phyloP scores from a whole-genome alignment of 2,329 filamentous ascomycete genomes.

The Elsinoe arachidis region DNA sequence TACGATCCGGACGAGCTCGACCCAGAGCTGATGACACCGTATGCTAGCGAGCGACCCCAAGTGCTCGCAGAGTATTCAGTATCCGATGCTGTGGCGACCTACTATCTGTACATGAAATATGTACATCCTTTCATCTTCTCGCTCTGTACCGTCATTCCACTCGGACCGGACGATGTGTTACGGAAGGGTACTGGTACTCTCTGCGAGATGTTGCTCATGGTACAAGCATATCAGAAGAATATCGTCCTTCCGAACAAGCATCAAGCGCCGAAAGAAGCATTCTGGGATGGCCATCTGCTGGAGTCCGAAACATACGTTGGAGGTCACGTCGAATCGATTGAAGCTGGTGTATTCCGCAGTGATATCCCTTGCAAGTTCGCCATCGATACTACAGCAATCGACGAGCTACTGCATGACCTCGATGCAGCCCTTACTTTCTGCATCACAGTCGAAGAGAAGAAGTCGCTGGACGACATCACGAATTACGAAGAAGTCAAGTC shows the following conservation, averaged over 20 bases:
- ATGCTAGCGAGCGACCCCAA: constrained; percentile 80
- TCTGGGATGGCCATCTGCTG: constrained; percentile 92
- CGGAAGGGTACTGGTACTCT: constrained; percentile 95
- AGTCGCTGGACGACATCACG: constrained; percentile 41
- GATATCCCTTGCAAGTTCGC: constrained; percentile 94
- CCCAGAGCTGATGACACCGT: constrained; percentile 90
- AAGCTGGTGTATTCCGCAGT: constrained; percentile 90
- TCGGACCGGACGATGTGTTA: constrained; percentile 85
- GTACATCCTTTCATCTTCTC: constrained; percentile 99
- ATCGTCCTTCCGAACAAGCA: constrained; percentile 97
- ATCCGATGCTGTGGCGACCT: constrained; percentile 96
- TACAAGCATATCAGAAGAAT: constrained; percentile 84
- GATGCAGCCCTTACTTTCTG: constrained; percentile 86
- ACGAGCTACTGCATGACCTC: constrained; percentile 77
- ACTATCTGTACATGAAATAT: constrained; percentile 99
- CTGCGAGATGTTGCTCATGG: constrained; percentile 99
- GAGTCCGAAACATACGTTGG: constrained; percentile 98
- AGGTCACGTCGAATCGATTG: constrained; percentile 97
- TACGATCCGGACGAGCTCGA: constrained; percentile 98
- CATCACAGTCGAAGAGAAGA: constrained; percentile 45
- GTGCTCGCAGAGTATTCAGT: constrained; percentile 96
- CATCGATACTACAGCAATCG: constrained; percentile 79
- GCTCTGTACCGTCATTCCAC: constrained; percentile 87
- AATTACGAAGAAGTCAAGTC: constrained; percentile 58
- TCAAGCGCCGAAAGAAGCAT: constrained; percentile 77